Evolutionary conservation across 108 stramenopile species (phyloP), one percentile per base, ranked within the genome.

Genomic region (Cyclostephanos invisitatus): DNA sequence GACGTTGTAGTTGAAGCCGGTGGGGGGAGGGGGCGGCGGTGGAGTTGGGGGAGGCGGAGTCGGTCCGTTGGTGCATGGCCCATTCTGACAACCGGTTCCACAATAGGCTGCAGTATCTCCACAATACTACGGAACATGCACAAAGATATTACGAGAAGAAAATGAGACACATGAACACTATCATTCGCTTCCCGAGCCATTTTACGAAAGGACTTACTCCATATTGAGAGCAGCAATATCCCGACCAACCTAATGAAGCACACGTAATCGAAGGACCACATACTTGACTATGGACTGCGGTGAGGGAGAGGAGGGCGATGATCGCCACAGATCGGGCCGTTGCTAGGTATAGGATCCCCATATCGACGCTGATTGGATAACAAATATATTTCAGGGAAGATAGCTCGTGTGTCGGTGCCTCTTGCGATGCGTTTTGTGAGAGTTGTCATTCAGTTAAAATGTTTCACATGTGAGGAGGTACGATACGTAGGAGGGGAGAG

Each of bases 21-120:
- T 37, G 36, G 48, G 44, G 2, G 67, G 46, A 8, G 64, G 21
- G 49, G 72, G 55, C 50, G 64, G 54, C 18, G 68, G 67, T 22
- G 73, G 58, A 59, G 74, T 20, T 1, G 75, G 64, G 15, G 78
- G 56, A 15, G 73, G 20, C 25, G 71, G 56, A 44, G 54, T 27
- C 7, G 62, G 68, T 11, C 48, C 62, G 40, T 9, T 38, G 20
- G 35, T 20, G 46, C 75, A 76, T 37, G 59, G 59, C 11, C 62
- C 62, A 28, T 54, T 76, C 53, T 76, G 75, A 53, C 75, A 76
- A 48, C 75, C 69, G 2, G 62, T 24, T 5, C 62, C 55, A 37
- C 59, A 60, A 60, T 38, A 60, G 17, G 5, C 36, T 24, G 59
- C 59, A 4, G 4, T 14, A 24, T 21, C 53, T 36, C 42, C 65